Percentiles rank a stretch among this genome's conserved stretches.
Evolutionary conservation across 495 filamentous ascomycete genomes (phyloP).

Genomic region (Tricharina praecox): DNA sequence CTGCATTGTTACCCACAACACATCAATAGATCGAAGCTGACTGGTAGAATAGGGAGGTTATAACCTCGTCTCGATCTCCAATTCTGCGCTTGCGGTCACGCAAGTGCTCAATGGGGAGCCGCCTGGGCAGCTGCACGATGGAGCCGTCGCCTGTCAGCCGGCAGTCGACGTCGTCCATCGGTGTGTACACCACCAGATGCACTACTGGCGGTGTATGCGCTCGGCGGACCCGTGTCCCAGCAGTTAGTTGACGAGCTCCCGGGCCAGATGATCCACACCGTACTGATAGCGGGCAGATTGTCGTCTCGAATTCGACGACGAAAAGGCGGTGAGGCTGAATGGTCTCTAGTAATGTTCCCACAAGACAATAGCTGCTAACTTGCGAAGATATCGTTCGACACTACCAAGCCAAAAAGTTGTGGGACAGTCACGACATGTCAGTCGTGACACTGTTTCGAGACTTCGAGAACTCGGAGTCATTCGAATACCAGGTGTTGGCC

Average conservation of each 20-base stretch:
- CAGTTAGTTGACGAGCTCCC: too few relatives aligned
- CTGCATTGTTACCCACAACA: too few relatives aligned
- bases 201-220: conserved; percentile 46
- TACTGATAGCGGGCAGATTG: too few relatives aligned
- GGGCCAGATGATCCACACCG: too few relatives aligned
- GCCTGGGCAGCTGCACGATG: conserved; percentile 50
- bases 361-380: too few relatives aligned
- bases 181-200: conserved; percentile 37
- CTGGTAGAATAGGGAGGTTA: conserved; percentile 58
- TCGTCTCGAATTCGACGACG: too few relatives aligned
- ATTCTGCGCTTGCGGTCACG: conserved; percentile 79
- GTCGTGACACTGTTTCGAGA: conserved; percentile 57
- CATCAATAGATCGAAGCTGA: too few relatives aligned
- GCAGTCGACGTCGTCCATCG: conserved; percentile 35
- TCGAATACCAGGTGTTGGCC: conserved; percentile 77
- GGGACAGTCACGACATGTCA: conserved; percentile 54
- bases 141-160: conserved; percentile 23
- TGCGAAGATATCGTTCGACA: conserved; percentile 59
- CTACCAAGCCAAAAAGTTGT: conserved; percentile 52
- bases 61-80: conserved; percentile 78
- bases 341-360: too few relatives aligned
- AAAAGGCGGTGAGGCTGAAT: too few relatives aligned
- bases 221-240: too few relatives aligned
- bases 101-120: conserved; percentile 89
- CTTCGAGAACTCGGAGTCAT: conserved; percentile 53